A percentile compares a stretch with the other conserved stretches of the same genome.
Conservation (phyloP, 176 grass and related monocot species). For the maize (Zea mays) region Zm-B73-REFERENCE-NAM-5.0 NC_050100.1:207921001-207921500, state of each 20-base stretch:
- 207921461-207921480: conserved; percentile 77
- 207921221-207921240: conserved; percentile 34
- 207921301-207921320: conserved; percentile 50
- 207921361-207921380: conserved; percentile 42
- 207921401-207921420: conserved; percentile 41
- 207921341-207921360: conserved; percentile 48
- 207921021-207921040: conserved; percentile 81
- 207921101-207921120: neutral
- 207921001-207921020: conserved; percentile 71
- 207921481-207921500: conserved; percentile 38
- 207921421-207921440: conserved; percentile 44
- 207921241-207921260: conserved; percentile 59
- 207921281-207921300: conserved; percentile 61
- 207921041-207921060: conserved; percentile 81
- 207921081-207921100: neutral
- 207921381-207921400: conserved; percentile 50
- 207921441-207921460: conserved; percentile 64
- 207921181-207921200: conserved; percentile 72
- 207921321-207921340: conserved; percentile 46
- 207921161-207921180: conserved; percentile 96
- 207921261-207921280: conserved; percentile 70
- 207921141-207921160: conserved; percentile 93
- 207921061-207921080: neutral
- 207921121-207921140: conserved; percentile 72
- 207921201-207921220: conserved; percentile 62